phyloP scores from a whole-genome alignment of 257 asterid species.

The Jacaranda copaia region DNA sequence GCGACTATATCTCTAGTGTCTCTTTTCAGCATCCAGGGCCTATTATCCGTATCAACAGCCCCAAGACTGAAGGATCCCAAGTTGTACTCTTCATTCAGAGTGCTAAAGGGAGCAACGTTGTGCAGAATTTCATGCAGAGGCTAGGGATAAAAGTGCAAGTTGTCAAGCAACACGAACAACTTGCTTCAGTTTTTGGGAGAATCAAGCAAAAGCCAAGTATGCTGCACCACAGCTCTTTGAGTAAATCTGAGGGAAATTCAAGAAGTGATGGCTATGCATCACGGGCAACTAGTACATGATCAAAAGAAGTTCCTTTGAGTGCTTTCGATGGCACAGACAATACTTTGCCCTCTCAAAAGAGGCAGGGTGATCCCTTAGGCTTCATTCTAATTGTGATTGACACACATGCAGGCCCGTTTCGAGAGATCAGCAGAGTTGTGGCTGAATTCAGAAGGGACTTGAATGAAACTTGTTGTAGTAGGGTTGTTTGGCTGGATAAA shows the following conservation, averaged over 20 bases:
- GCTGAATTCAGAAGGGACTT: slow-evolving; percentile 67
- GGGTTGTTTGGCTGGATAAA: slow-evolving; percentile 73
- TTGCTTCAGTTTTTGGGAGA: slow-evolving; percentile 50
- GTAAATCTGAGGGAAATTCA: slow-evolving; percentile 38
- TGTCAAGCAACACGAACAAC: slow-evolving; percentile 53
- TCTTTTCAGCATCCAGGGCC: slow-evolving; percentile 40
- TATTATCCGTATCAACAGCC: slow-evolving; percentile 35
- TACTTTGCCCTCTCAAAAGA: slow-evolving; percentile 28
- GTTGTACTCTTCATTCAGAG: slow-evolving; percentile 62
- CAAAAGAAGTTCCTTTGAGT: slow-evolving; percentile 59
- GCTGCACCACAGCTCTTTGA: slow-evolving; percentile 36
- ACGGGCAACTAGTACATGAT: slow-evolving; percentile 42
- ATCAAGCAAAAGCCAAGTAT: slow-evolving; percentile 41
- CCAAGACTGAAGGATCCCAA: slow-evolving; percentile 54
- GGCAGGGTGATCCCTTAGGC: not conserved
- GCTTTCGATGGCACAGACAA: slow-evolving; percentile 52
- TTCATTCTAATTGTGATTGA: slow-evolving; percentile 63
- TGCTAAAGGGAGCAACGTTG: slow-evolving; percentile 51
- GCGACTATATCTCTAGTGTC: slow-evolving; percentile 28
- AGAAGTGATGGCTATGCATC: slow-evolving; percentile 33
- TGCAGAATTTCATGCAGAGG: slow-evolving; percentile 55
- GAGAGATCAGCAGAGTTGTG: slow-evolving; percentile 52
- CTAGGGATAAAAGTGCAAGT: slow-evolving; percentile 59
- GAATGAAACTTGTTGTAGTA: slow-evolving; percentile 33
- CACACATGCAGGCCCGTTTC: slow-evolving; percentile 49